Base-by-base conservation (phyloP, 164 flowering plant species). In the Stephania cephalantha region DNA sequence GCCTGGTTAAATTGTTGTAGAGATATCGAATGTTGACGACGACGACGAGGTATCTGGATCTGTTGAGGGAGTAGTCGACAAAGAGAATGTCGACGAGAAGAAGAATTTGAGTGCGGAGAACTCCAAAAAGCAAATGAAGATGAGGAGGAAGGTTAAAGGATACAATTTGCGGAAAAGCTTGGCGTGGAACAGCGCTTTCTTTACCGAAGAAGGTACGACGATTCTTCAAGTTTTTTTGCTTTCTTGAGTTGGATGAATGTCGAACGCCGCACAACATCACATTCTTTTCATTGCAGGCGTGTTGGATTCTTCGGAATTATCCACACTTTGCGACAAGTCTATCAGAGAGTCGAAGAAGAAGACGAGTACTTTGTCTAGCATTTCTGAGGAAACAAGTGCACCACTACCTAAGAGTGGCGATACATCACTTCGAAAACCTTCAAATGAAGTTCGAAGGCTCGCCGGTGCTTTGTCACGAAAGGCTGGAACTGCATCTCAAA, bases 181-280 rank as follows among this genome's bases (percentile, higher is more conserved):
- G 74, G 99, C 98, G 13, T 95, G 99, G 99, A 84, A 95, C 75
- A 79, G 81, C 58, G 97, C 99, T 69, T 95, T 95, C 75, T 88
- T 88, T 72, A 91, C 99, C 12, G 99, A 95, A 83, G 95, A 93
- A 89, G 99, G 99, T 93, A 11, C 6, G 9, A 2, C 31, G 9
- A 18, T 13, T 63, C 10, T 31, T 8, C 20, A 6, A 53, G 25
- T 30, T 8, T 29, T 66, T 58, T 18, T 17, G n/a, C 18, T 58
- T 58, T 58, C 65, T 58, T 6, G 42, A 35, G 42, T 35, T 35
- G 42, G 42, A 35, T 35, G 65, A 2, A 2, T 17, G n/a, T 18
- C 15, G 17, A 5, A 5, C 6, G 22, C 3, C 15, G 17, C 44
- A 50, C 11, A 48, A 22, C 22, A 7, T 71, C 7, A 9, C 48